Evolutionary conservation across 305 asterid species (phyloP), one percentile per base, ranked within the genome.

Genomic region (Fraxinus sp.): DNA sequence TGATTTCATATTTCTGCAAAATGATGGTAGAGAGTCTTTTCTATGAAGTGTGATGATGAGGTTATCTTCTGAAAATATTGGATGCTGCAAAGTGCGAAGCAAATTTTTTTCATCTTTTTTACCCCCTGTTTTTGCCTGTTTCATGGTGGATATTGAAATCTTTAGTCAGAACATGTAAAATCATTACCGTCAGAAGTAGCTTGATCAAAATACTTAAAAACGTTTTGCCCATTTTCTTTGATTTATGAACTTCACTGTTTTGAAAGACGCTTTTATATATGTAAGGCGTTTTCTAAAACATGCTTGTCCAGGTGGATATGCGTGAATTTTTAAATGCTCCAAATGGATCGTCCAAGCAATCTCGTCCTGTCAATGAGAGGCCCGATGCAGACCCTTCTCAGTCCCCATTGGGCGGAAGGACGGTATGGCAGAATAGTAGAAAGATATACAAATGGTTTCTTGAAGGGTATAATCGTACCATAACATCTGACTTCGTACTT

Each of bases 241-340:
- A 62, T 62, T 62, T 30, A 7, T 62, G 13, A 2, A 35, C 28
- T 26, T 52, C 22, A 75, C 33, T 11, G 22, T 18, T 66, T 59
- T 32, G 30, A 39, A 43, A 80, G 35, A 77, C 14, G 37, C 46
- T 36, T 26, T 76, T 74, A 68, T 79, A 46, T 75, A 33, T 10
- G 16, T 62, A 52, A 85, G 46, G 41, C 22, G 14, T 57, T 39
- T 52, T 64, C 81, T 79, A 73, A 82, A 11, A 30, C 11, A 52
- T 71, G 49, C 33, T 41, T 71, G 22, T 82, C 70, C 89, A 95
- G 98, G 97, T 84, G 68, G 98, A 95, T 79, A 95, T 95, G 99
- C 97, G 97, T 52, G 95, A 91, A 80, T 94, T 92, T 87, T 86
- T 95, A 84, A 95, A 95, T 86, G 98, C 98, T 74, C 97, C 95